Evolutionary conservation across 345 rosid genomes (phyloP), one percentile per base, ranked within the genome.

Genomic region (Limnanthes douglasii): DNA sequence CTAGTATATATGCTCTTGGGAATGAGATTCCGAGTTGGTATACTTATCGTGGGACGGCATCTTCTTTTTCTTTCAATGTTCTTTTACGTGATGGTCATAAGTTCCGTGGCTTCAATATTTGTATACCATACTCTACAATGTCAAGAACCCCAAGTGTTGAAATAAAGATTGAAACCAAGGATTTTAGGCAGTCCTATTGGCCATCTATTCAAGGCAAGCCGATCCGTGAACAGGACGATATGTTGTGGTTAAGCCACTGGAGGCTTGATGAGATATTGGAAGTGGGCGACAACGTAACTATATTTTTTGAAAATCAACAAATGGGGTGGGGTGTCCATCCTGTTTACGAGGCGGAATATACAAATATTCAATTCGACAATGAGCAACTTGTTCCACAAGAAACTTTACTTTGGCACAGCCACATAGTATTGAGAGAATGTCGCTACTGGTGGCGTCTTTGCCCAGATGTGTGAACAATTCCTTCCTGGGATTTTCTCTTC

Each of bases 161-260:
- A 20, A 3, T 40, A 18, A 15, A 11, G 9, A 34, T 20, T 9
- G 5, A 39, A 35, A 43, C 44, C 24, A 27, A 32, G 46, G 34
- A 31, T 14, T 13, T 31, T 10, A 24, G 5, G 17, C 45, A 39
- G 51, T 17, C 17, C 11, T 53, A 53, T 15, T 22, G 20, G 18
- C 58, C 58, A 24, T 30, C 11, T 5, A 44, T 10, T 25, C 18
- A 11, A 21, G 35, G 17, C 34, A 28, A 15, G 20, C 39, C 49
- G 15, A 18, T 34, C 31, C 15, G 5, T 9, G n/a, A 11, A 0
- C n/a, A n/a, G n/a, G 41, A 41, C 26, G 24, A 21, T 1, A 51
- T 39, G 28, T 8, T 23, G 8, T 57, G 62, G 62, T 24, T 49
- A 1, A 37, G 33, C 30, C 46, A 28, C 11, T 49, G 56, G 56